Percentiles rank a stretch among this genome's conserved stretches.
These are phyloP conservation scores for Aquilaria malaccensis DNA, from an alignment of 345 rosid species.

Conservation along the genomic window DNA sequence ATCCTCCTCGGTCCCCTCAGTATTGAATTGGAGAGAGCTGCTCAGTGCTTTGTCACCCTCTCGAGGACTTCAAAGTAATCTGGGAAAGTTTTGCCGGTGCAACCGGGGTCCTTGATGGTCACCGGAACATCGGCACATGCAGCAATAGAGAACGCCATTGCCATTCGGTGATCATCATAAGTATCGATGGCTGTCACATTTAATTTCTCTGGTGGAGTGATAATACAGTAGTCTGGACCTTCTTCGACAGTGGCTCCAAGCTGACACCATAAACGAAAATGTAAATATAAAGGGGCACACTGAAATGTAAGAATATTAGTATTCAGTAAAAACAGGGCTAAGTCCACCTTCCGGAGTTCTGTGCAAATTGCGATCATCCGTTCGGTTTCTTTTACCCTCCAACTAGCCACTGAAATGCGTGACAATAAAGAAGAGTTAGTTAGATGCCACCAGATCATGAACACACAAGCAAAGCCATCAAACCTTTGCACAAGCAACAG, in stretches of 20 bases:
- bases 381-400: slow-evolving; percentile 99
- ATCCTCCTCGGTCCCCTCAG: not conserved
- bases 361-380: slow-evolving; percentile 97
- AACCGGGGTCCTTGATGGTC: slow-evolving; percentile 87
- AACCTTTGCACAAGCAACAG: too few relatives aligned
- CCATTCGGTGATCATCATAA: slow-evolving; percentile 97
- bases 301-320: not conserved
- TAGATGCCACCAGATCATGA: not conserved
- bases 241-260: slow-evolving; percentile 97
- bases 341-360: slow-evolving; percentile 74
- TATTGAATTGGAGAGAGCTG: not conserved
- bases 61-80: slow-evolving; percentile 89
- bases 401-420: slow-evolving; percentile 71
- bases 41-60: slow-evolving; percentile 54
- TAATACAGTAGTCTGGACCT: slow-evolving; percentile 92
- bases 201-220: slow-evolving; percentile 85
- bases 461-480: too few relatives aligned
- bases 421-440: not conserved
- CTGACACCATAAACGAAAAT: slow-evolving; percentile 28
- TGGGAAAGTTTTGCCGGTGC: slow-evolving; percentile 92
- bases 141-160: slow-evolving; percentile 97
- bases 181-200: slow-evolving; percentile 75
- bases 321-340: not conserved
- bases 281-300: not conserved
- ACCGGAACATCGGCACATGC: slow-evolving; percentile 95